Conservation (phyloP, 2,329 filamentous ascomycete species). For the Colletotrichum zoysiae region DNA sequence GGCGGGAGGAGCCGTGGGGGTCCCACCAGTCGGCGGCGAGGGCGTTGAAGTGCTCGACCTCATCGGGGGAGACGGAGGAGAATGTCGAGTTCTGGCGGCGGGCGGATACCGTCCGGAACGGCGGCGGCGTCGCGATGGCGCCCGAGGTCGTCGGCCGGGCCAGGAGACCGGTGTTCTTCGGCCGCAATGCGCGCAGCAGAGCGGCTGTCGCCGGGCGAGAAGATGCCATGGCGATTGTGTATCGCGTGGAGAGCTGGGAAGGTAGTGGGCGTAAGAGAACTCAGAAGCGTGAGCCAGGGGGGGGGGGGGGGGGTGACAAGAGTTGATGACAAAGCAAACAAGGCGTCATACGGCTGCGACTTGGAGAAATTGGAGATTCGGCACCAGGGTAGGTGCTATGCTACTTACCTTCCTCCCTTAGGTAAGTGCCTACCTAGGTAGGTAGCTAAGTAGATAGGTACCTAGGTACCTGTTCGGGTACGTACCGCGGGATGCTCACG, state of each 20-base stretch:
- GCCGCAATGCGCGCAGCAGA: constrained; percentile 36
- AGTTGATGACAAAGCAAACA: constrained; percentile 35
- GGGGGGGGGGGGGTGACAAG: neutral
- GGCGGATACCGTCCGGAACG: constrained; percentile 4
- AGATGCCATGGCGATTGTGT: constrained; percentile 28
- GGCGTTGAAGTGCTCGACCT: constrained; percentile 94
- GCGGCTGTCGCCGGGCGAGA: constrained; percentile 40
- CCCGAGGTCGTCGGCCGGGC: neutral
- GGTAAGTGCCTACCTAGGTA: no score
- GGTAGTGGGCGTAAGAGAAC: constrained; percentile 27
- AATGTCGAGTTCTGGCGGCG: constrained; percentile 48
- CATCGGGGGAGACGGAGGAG: constrained; percentile 86
- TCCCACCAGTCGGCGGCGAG: constrained; percentile 98
- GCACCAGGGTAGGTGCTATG: neutral
- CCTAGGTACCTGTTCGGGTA: no score
- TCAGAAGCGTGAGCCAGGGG: constrained; percentile 36
- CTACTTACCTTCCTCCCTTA: neutral
- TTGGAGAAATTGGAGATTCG: constrained; percentile 22
- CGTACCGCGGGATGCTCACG: no score
- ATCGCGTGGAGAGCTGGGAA: constrained; percentile 15
- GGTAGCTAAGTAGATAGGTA: no score
- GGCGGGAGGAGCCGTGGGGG: constrained; percentile 88
- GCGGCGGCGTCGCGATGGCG: constrained; percentile 13
- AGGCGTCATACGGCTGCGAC: constrained; percentile 39
- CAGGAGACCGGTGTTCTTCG: neutral